phyloP scores from a whole-genome alignment of 2,329 filamentous ascomycete species.

The Fusarium pseudocircinatum region DNA sequence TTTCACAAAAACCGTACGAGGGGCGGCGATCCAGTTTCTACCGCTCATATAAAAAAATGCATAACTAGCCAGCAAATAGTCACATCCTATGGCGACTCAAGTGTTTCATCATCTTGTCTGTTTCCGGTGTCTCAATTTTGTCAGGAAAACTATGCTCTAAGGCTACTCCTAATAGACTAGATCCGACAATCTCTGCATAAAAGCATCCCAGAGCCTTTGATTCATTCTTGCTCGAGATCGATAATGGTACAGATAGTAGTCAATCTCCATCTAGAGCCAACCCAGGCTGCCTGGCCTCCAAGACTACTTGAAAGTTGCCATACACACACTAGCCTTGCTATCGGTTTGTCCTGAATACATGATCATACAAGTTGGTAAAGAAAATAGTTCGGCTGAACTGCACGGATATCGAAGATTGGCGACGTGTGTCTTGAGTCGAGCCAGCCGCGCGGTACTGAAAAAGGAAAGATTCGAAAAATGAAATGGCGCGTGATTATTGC shows the following conservation, averaged over 20 bases:
- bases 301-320: neutral
- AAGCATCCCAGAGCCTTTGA: neutral
- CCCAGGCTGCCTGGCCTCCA: neutral
- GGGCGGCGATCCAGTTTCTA: neutral
- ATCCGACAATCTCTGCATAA: neutral
- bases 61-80: neutral
- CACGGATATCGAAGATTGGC: neutral
- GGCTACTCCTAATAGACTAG: neutral
- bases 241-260: neutral
- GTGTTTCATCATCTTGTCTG: neutral
- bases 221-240: neutral
- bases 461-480: slow-evolving; percentile 18
- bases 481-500: neutral
- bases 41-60: neutral
- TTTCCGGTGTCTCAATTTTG: neutral
- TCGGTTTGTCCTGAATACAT: neutral
- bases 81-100: neutral
- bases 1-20: neutral
- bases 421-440: neutral
- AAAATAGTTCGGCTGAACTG: neutral
- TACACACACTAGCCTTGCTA: neutral
- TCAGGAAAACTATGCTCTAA: neutral
- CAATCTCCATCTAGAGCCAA: slow-evolving; percentile 1
- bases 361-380: neutral
- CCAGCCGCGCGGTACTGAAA: neutral